These are phyloP conservation scores for Scleroderma citrinum DNA, from an alignment of 768 basidiomycete genomes.

Conservation along the genomic window DNA sequence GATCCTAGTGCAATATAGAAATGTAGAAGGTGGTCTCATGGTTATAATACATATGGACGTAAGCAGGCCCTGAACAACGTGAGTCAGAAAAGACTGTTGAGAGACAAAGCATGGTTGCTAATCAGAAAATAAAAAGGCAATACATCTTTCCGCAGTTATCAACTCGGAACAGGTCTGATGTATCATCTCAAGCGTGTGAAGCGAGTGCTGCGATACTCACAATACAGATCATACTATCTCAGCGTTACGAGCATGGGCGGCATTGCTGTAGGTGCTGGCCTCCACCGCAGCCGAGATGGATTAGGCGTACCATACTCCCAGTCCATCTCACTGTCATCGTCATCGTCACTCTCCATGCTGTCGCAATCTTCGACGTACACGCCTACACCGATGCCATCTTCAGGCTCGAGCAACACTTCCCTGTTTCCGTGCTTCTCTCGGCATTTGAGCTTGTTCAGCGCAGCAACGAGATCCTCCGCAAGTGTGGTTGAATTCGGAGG, in stretches of 20 bases:
- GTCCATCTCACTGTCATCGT: conserved; percentile 27
- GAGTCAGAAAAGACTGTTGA: no score
- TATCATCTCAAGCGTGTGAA: conserved; percentile 47
- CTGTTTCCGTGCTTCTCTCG: conserved; percentile 34
- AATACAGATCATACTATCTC: not conserved
- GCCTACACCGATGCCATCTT: conserved; percentile 66
- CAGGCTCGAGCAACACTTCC: conserved; percentile 62
- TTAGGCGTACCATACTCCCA: conserved; percentile 55
- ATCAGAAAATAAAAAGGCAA: conserved; percentile 54
- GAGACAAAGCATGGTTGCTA: no score
- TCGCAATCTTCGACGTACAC: conserved; percentile 78
- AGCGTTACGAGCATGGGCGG: conserved; percentile 40
- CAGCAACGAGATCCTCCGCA: conserved; percentile 82
- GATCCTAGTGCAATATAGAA: no score
- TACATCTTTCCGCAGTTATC: conserved; percentile 50
- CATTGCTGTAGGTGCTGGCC: conserved; percentile 46
- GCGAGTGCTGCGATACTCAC: conserved; percentile 18
- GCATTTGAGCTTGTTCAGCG: conserved; percentile 65
- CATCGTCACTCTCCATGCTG: conserved; percentile 25
- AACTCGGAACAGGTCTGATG: conserved; percentile 78
- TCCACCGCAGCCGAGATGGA: conserved; percentile 49
- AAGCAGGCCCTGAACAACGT: no score
- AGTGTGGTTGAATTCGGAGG: conserved; percentile 81
- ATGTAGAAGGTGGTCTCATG: no score
- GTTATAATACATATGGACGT: no score